These are phyloP conservation scores for Penicillium sp. DNA, from an alignment of 2,329 filamentous ascomycete genomes.

Conservation along the genomic window DNA sequence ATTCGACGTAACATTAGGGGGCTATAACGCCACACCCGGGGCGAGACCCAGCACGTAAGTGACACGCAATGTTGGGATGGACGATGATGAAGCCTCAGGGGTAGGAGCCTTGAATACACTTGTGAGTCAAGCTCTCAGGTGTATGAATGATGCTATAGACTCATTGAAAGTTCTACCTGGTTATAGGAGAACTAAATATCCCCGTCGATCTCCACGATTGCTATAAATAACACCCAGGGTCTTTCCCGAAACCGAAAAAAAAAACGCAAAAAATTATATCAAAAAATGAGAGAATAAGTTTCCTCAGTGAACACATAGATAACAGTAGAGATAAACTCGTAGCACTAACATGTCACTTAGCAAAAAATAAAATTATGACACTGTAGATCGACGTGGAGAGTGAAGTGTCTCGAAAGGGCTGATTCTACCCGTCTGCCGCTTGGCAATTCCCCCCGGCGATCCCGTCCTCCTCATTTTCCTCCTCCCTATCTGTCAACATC, in stretches of 20 bases:
- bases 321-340: not conserved
- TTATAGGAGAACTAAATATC: not conserved
- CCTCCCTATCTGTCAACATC: slow-evolving; percentile 13
- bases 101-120: too few species aligned
- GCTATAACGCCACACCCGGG: slow-evolving; percentile 1
- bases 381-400: not conserved
- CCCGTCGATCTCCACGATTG: not conserved
- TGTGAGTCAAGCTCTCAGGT: too few species aligned
- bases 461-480: slow-evolving; percentile 19
- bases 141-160: not conserved
- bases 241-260: not conserved
- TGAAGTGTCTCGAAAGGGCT: slow-evolving; percentile 2
- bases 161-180: not conserved
- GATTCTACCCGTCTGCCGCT: slow-evolving; percentile 13
- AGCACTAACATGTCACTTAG: not conserved
- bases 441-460: slow-evolving; percentile 21
- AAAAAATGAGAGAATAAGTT: not conserved
- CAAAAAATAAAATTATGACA: not conserved
- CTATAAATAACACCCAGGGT: not conserved
- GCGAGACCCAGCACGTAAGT: not conserved
- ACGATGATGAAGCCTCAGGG: not conserved
- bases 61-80: not conserved
- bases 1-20: not conserved
- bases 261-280: not conserved
- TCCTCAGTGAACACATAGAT: not conserved